Percentiles rank a stretch among this genome's conserved stretches.
Conservation (phyloP, 2,329 filamentous ascomycete species). For the Colletotrichum viniferum region DNA sequence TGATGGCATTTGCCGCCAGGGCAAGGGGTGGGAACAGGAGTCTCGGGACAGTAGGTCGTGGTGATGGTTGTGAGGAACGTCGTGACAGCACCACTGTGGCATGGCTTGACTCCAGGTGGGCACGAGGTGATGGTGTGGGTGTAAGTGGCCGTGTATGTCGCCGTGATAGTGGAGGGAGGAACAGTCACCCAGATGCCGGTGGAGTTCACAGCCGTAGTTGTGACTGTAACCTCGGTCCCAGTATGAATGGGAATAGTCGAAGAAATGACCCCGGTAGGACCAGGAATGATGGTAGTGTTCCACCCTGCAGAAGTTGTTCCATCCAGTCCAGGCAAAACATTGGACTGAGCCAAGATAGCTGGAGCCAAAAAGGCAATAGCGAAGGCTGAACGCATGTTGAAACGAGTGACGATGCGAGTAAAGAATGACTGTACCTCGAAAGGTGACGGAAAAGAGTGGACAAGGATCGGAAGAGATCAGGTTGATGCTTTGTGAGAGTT, state of each 20-base stretch:
- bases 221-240: neutral
- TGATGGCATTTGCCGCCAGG: neutral
- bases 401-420: neutral
- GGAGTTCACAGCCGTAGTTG: neutral
- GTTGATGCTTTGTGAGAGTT: neutral
- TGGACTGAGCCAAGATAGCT: neutral
- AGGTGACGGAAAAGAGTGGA: neutral
- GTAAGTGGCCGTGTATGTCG: neutral
- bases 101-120: neutral
- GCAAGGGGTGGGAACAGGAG: neutral
- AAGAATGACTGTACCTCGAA: neutral
- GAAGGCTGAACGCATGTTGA: neutral
- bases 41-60: conserved; percentile 6
- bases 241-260: neutral
- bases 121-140: neutral
- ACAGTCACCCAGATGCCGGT: neutral
- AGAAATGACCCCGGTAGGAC: neutral
- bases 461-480: neutral
- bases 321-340: neutral
- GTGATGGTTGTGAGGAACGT: conserved; percentile 2
- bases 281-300: neutral
- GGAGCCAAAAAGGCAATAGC: neutral
- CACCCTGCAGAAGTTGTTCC: neutral
- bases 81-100: neutral
- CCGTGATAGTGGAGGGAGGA: neutral